Conservation (phyloP, 2,329 filamentous ascomycete species). For the Aspergillus ochraceus region DNA sequence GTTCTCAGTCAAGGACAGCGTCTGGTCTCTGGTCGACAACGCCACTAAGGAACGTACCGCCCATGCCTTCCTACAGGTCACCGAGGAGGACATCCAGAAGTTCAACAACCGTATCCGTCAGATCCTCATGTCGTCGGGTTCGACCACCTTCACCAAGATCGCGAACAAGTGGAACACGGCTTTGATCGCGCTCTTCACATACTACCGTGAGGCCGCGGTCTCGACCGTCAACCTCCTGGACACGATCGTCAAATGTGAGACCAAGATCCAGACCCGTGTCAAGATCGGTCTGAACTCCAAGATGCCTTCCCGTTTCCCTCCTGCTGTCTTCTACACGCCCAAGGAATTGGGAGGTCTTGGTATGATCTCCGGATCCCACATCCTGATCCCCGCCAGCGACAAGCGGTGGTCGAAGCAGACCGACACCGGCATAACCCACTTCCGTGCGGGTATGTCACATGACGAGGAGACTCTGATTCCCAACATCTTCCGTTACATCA, state of each 20-base stretch:
- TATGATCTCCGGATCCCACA: slow-evolving; percentile 99
- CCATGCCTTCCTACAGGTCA: slow-evolving; percentile 95
- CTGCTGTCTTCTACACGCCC: slow-evolving; percentile 97
- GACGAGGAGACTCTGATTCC: slow-evolving; percentile 97
- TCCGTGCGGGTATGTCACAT: slow-evolving; percentile 95
- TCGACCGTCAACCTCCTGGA: slow-evolving; percentile 92
- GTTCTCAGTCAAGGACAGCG: slow-evolving; percentile 95
- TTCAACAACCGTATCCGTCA: slow-evolving; percentile 99
- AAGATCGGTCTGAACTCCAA: slow-evolving; percentile 99
- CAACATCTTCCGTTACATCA: slow-evolving; percentile 99
- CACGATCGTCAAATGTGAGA: slow-evolving; percentile 98
- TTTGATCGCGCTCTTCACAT: slow-evolving; percentile 94
- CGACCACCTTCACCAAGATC: slow-evolving; percentile 98
- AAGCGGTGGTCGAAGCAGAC: slow-evolving; percentile 99
- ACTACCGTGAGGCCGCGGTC: slow-evolving; percentile 96
- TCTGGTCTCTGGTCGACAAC: slow-evolving; percentile 97
- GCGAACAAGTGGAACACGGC: slow-evolving; percentile 99
- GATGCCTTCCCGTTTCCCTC: slow-evolving; percentile 98
- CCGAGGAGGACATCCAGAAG: slow-evolving; percentile 95
- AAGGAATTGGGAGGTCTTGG: slow-evolving; percentile 96
- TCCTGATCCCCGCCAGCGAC: slow-evolving; percentile 93
- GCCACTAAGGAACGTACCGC: slow-evolving; percentile 95
- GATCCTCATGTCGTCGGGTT: slow-evolving; percentile 99
- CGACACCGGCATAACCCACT: slow-evolving; percentile 94
- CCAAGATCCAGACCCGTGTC: slow-evolving; percentile 97